A percentile compares a stretch with the other conserved stretches of the same genome.
Evolutionary conservation across 768 basidiomycete species (phyloP).

Genomic region (Lactifluus hygrophoroides): DNA sequence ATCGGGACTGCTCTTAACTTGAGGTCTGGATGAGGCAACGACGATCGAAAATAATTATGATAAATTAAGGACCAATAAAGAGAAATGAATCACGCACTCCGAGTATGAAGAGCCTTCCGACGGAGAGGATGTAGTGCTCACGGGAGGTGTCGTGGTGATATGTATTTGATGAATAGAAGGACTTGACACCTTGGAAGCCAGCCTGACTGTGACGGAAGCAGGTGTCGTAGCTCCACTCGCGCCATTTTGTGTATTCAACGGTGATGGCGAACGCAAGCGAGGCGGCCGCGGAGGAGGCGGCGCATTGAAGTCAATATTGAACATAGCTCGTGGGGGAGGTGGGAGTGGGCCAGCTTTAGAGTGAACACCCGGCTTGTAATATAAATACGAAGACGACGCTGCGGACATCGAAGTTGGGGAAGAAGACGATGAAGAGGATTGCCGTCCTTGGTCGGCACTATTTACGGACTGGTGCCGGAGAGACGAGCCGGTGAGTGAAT

Average conservation of each 20-base stretch:
- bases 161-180: constrained; percentile 14
- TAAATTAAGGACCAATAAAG: not conserved
- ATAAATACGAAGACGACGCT: constrained; percentile 37
- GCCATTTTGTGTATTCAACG: constrained; percentile 30
- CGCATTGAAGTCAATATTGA: constrained; percentile 34
- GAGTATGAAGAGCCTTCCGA: constrained; percentile 6
- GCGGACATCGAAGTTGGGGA: not conserved
- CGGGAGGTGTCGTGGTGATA: not conserved
- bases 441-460: not conserved
- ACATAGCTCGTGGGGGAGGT: constrained; percentile 52
- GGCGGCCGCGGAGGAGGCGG: constrained; percentile 54
- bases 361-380: constrained; percentile 61
- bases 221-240: constrained; percentile 14
- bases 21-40: constrained; percentile 1
- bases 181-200: constrained; percentile 22
- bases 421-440: not conserved
- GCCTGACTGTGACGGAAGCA: constrained; percentile 40
- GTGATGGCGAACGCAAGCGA: constrained; percentile 48
- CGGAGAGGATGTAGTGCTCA: not conserved
- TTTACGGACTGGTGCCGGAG: not conserved
- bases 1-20: not conserved
- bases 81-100: not conserved
- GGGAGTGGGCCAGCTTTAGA: constrained; percentile 68
- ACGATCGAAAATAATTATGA: not conserved
- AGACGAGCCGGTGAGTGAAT: not conserved